phyloP scores from a whole-genome alignment of 192 early-diverging fungal species.

The Entomortierella chlamydospora region DNA sequence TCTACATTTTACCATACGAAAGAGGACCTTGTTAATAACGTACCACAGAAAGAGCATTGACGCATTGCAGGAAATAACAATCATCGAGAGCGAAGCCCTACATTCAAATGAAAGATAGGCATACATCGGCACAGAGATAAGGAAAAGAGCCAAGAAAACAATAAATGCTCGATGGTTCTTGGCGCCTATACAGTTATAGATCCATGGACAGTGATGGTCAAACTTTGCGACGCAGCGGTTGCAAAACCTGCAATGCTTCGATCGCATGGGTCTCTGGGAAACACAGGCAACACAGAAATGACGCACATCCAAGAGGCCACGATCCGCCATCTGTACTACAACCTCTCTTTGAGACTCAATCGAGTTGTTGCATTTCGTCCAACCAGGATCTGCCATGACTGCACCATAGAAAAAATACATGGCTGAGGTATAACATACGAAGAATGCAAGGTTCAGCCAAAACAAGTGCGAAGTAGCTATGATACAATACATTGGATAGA shows the following conservation, averaged over 20 bases:
- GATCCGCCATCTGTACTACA: constrained; percentile 75
- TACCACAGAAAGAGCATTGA: too few species aligned
- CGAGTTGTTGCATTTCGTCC: constrained; percentile 65
- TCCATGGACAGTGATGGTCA: constrained; percentile 99
- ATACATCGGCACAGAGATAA: constrained; percentile 70
- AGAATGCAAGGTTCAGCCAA: constrained; percentile 75
- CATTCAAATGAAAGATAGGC: constrained; percentile 71
- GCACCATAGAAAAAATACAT: constrained; percentile 85
- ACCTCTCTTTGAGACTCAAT: constrained; percentile 58
- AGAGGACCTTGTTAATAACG: neutral
- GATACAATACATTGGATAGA: neutral
- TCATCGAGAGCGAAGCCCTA: constrained; percentile 58
- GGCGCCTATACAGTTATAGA: constrained; percentile 93
- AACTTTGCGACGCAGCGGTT: constrained; percentile 94
- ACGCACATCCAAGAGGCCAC: constrained; percentile 75
- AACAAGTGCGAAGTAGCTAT: constrained; percentile 72
- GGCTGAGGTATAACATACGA: constrained; percentile 66
- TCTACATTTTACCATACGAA: constrained; percentile 40
- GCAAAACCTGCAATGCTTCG: constrained; percentile 95
- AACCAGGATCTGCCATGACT: constrained; percentile 83
- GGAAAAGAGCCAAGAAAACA: constrained; percentile 77
- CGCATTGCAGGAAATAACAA: too few species aligned
- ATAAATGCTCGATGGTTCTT: constrained; percentile 92
- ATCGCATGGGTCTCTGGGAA: constrained; percentile 84
- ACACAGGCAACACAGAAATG: constrained; percentile 91